phyloP scores from a whole-genome alignment of 2,329 filamentous ascomycete species.

The Cladosporium sp. region DNA sequence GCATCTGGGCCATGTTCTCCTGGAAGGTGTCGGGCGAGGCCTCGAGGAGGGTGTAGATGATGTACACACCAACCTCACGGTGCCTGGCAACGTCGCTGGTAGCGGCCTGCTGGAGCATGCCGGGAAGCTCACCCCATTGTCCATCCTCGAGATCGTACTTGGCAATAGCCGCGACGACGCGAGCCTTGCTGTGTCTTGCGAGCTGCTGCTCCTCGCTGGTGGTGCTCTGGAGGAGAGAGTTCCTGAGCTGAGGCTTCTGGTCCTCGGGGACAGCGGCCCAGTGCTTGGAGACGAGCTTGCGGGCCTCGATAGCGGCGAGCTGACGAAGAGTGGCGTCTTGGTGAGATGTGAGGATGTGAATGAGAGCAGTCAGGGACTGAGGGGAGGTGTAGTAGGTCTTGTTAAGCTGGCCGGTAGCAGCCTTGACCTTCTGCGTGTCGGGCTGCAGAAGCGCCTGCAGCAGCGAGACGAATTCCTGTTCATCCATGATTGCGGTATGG shows the following conservation, averaged over 20 bases:
- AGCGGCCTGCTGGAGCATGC: conserved; percentile 73
- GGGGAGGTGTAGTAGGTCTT: conserved; percentile 89
- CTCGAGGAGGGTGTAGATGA: conserved; percentile 88
- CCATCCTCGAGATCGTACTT: conserved; percentile 81
- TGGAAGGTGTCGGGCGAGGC: conserved; percentile 79
- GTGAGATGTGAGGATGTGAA: conserved; percentile 83
- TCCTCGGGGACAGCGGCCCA: conserved; percentile 70
- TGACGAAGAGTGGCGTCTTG: conserved; percentile 70
- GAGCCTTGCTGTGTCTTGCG: conserved; percentile 79
- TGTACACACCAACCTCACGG: conserved; percentile 87
- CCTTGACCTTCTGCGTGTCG: conserved; percentile 72
- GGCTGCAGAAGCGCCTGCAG: conserved; percentile 84
- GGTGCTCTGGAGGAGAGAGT: conserved; percentile 77
- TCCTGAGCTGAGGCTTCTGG: conserved; percentile 75
- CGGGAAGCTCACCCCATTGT: conserved; percentile 78
- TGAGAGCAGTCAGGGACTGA: conserved; percentile 75
- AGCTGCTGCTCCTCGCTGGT: conserved; percentile 73
- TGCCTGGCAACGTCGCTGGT: conserved; percentile 70
- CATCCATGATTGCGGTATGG: conserved; percentile 57
- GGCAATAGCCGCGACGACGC: conserved; percentile 82
- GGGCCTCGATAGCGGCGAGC: conserved; percentile 84
- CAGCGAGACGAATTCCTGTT: conserved; percentile 79
- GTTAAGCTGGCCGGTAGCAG: conserved; percentile 82
- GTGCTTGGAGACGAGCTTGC: conserved; percentile 77
- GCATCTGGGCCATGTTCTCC: conserved; percentile 74